Evolutionary conservation across 1,284 basidiomycete genomes (phyloP).

Genomic region (Fistulinella staudtii): DNA sequence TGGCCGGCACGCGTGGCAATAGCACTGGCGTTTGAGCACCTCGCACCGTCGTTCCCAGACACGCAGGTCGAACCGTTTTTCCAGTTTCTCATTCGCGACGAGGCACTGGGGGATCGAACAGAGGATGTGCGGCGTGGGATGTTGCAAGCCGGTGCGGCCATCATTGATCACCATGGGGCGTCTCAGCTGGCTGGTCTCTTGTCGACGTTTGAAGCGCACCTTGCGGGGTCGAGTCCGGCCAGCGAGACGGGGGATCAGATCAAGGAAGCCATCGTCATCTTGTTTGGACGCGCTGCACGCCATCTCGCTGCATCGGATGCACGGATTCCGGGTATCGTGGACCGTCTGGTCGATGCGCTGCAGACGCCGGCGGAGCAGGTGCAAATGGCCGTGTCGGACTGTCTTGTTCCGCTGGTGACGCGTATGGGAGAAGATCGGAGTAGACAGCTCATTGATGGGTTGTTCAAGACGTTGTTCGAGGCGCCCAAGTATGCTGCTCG

Average conservation of each 20-base stretch:
- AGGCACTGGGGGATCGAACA: conserved; percentile 86
- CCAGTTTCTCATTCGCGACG: conserved; percentile 79
- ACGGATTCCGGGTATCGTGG: conserved; percentile 82
- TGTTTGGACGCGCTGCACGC: conserved; percentile 90
- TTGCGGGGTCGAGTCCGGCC: conserved; percentile 58
- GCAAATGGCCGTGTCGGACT: conserved; percentile 94
- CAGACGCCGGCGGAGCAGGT: conserved; percentile 96
- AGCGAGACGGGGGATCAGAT: conserved; percentile 82
- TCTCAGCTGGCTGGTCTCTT: conserved; percentile 75
- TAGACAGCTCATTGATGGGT: conserved; percentile 68
- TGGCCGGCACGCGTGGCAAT: conserved; percentile 84
- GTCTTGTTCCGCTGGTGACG: conserved; percentile 83
- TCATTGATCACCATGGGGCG: conserved; percentile 85
- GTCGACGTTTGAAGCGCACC: conserved; percentile 79
- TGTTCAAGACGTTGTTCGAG: conserved; percentile 75
- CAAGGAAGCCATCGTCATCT: conserved; percentile 92
- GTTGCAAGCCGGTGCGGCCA: conserved; percentile 78
- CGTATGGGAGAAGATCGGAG: conserved; percentile 60
- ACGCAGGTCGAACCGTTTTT: conserved; percentile 79
- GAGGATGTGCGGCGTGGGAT: conserved; percentile 83
- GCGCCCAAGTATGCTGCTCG: conserved; percentile 87
- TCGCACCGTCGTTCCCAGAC: conserved; percentile 68
- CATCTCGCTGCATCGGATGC: conserved; percentile 79
- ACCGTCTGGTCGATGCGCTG: conserved; percentile 87
- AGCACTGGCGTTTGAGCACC: conserved; percentile 64